A percentile compares a stretch with the other conserved stretches of the same genome.
phyloP scores from a whole-genome alignment of 768 basidiomycete genomes.

The Trametes sanguinea region DNA sequence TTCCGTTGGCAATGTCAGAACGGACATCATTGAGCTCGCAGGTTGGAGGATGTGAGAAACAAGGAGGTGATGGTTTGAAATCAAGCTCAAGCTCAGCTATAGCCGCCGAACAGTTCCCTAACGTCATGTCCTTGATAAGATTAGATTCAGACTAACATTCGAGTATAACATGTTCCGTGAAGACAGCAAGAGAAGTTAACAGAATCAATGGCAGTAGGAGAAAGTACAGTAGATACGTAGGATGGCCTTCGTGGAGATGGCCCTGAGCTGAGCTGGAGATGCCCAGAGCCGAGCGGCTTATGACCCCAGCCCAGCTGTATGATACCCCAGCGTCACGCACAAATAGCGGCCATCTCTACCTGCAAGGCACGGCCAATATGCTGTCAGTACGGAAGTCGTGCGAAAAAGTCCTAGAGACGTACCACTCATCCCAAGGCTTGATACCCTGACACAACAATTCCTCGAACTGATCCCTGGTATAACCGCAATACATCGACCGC shows the following conservation, averaged over 20 bases:
- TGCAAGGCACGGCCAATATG: no score
- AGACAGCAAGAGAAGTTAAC: no score
- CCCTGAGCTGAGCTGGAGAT: no score
- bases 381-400: no score
- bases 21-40: neutral
- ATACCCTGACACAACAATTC: conserved; percentile 43
- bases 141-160: neutral
- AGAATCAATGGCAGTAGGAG: no score
- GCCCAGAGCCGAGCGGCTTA: no score
- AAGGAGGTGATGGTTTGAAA: neutral
- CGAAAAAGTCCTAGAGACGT: neutral
- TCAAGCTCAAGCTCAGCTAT: neutral
- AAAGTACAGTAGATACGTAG: no score
- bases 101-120: no score
- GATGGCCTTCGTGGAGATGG: no score
- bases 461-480: conserved; percentile 36
- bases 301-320: no score
- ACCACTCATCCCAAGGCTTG: conserved; percentile 44
- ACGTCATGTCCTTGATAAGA: neutral
- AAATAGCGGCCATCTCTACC: neutral
- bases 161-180: no score
- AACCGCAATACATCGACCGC: conserved; percentile 33
- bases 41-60: neutral
- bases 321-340: no score
- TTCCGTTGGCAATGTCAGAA: conserved; percentile 34